Evolutionary conservation across 148 eudicot species (phyloP).

Genomic region (Amaranthus hypochondriacus): DNA sequence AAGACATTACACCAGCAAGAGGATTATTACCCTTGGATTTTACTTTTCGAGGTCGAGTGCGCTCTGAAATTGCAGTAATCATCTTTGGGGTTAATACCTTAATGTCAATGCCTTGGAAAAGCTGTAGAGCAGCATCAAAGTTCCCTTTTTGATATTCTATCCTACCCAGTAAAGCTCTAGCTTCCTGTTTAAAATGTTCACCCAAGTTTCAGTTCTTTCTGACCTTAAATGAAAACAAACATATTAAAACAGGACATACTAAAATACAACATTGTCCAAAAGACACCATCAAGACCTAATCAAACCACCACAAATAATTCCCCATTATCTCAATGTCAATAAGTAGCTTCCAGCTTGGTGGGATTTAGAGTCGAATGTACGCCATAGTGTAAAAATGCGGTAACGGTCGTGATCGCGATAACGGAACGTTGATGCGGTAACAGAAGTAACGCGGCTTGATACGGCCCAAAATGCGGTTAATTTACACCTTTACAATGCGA

Average conservation of each 20-base stretch:
- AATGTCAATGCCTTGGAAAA: conserved; percentile 88
- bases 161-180: conserved; percentile 92
- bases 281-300: neutral
- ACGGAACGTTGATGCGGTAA: too few species aligned
- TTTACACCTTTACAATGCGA: too few species aligned
- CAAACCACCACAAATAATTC: neutral
- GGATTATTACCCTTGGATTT: conserved; percentile 46
- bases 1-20: conserved; percentile 65
- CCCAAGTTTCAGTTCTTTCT: conserved; percentile 9
- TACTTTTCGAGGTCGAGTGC: conserved; percentile 42
- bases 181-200: conserved; percentile 49
- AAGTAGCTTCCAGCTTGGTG: too few species aligned
- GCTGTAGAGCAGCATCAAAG: conserved; percentile 85
- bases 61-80: conserved; percentile 59
- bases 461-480: too few species aligned
- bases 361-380: too few species aligned
- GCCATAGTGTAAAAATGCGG: too few species aligned
- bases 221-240: neutral
- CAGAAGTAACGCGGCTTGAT: too few species aligned
- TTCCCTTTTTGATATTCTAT: conserved; percentile 93
- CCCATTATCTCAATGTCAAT: too few species aligned
- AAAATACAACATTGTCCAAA: conserved; percentile 1
- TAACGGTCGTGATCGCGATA: too few species aligned
- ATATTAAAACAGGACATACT: neutral
- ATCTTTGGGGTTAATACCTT: conserved; percentile 56